A percentile compares a stretch with the other conserved stretches of the same genome.
Conservation (phyloP, 805 yeast genomes). For the Vanderwaltozyma polyspora region DNA sequence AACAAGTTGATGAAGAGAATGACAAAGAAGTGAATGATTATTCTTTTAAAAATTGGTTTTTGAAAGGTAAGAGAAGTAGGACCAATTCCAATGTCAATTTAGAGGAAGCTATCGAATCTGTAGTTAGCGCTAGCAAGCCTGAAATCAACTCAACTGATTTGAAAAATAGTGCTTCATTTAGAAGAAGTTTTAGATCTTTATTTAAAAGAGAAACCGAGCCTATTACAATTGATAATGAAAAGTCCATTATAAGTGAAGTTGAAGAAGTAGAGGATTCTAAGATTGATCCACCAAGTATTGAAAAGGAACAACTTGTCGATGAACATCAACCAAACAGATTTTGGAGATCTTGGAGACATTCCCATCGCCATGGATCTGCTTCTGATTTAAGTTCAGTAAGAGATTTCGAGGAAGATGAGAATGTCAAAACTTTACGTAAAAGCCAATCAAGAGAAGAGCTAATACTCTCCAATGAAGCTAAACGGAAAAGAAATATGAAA, state of each 20-base stretch:
- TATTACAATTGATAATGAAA: neutral
- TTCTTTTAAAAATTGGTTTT: neutral
- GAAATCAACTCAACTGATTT: neutral
- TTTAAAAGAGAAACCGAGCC: neutral
- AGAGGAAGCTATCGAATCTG: neutral
- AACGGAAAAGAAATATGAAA: slow-evolving; percentile 8
- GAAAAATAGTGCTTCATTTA: neutral
- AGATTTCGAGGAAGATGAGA: slow-evolving; percentile 2
- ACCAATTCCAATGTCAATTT: too few relatives aligned
- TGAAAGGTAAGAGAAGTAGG: neutral
- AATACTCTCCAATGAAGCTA: slow-evolving; percentile 3
- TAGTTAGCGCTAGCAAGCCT: too few relatives aligned
- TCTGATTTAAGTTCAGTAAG: neutral
- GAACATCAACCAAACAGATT: neutral
- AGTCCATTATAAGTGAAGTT: neutral
- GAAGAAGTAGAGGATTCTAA: neutral
- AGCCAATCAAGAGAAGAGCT: neutral
- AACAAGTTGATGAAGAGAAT: too few relatives aligned
- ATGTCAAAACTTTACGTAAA: neutral
- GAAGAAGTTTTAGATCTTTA: neutral
- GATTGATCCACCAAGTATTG: neutral
- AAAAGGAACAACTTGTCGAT: neutral
- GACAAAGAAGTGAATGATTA: too few relatives aligned
- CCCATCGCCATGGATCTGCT: slow-evolving; percentile 1
- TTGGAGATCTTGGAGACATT: slow-evolving; percentile 13